Evolutionary conservation across 2,329 filamentous ascomycete species (phyloP), one percentile per base, ranked within the genome.

Genomic region (Fusarium sp.): DNA sequence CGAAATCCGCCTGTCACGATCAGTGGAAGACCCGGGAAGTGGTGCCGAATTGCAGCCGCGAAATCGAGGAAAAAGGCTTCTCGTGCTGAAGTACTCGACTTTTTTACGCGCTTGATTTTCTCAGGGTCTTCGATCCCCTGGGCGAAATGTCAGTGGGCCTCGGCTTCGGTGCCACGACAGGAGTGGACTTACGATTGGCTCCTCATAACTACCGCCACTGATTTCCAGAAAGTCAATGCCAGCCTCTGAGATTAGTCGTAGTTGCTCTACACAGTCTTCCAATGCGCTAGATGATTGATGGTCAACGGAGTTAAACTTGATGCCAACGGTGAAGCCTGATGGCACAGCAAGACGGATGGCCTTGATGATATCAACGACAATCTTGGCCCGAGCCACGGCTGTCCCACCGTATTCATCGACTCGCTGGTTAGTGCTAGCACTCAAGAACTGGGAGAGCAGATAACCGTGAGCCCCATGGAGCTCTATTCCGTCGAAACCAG

Each of bases 51-150:
- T 8, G 28, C 50, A 7, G 7, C 34, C 11, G 50, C 39, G 34
- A 53, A 53, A 5, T 53, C 50, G 2, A 53, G 39, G 14, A 53
- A 53, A 22, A 53, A 53, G 15, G 50, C 50, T 34, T 53, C 50
- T 36, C 50, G 14, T 1, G 18, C 26, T 15, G 9, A n/a, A 7
- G 39, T 53, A n/a, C 50, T 53, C 26, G 17, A 14, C 15, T 44
- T 44, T 11, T 53, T 34, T 2, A 15, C 17, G 3, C 9, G 2
- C 5, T 3, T 17, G 5, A 28, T 4, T 44, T 43, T 43, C 10
- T 53, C 38, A 2, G 50, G 50, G 11, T 53, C 50, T 5, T 18
- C 26, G 10, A 53, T 7, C 1, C 50, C 50, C 50, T 53, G 14
- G 7, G 15, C 5, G 31, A 33, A 14, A 28, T 28, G 26, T 28